Base-by-base conservation (phyloP, 495 filamentous ascomycete species). In the Daldinia grandis region DNA sequence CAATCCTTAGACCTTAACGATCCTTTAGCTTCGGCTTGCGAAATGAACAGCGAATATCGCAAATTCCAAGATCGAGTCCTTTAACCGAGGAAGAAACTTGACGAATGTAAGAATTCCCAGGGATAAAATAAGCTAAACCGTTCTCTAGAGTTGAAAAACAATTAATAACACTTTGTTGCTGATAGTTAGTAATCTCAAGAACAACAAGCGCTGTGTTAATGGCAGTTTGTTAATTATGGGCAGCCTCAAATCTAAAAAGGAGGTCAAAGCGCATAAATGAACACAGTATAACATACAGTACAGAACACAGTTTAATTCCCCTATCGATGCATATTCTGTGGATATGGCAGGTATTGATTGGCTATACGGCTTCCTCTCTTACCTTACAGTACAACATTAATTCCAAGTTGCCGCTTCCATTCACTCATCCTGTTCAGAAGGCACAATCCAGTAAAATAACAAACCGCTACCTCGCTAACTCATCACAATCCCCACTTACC, bases 221-320 rank as follows among this genome's bases (percentile, higher is more conserved):
- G 38, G 42, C 56, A 24, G 62, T 42, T 30, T 51, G 27, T 54
- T 37, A 66, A 68, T 67, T 55, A 61, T 51, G 1, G 33, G 38
- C 9, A 58, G 33, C 33, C 19, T 57, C 5, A 53, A 27, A 60
- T 25, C 37, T 30, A 44, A 64, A 60, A 38, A 49, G 28, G 58
- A 66, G 59, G 53, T 42, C 68, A 42, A 47, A 63, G 63, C 59
- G 58, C 38, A 44, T 59, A 55, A 37, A 33, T 49, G 50, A 68
- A 64, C 69, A 72, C 69, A 56, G 64, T 72, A 30, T 6, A 44
- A 12, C 3, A 72, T 55, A 67, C 59, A 66, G 63, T 71, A 28
- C 4, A 49, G 7, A 2, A 71, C 58, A 66, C 58, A 67, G 53
- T 54, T 3, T 3, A n/a, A 50, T 67, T 38, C n/a, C 31, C 27